phyloP scores from a whole-genome alignment of 768 basidiomycete genomes.

The Kwoniella botswanensis region DNA sequence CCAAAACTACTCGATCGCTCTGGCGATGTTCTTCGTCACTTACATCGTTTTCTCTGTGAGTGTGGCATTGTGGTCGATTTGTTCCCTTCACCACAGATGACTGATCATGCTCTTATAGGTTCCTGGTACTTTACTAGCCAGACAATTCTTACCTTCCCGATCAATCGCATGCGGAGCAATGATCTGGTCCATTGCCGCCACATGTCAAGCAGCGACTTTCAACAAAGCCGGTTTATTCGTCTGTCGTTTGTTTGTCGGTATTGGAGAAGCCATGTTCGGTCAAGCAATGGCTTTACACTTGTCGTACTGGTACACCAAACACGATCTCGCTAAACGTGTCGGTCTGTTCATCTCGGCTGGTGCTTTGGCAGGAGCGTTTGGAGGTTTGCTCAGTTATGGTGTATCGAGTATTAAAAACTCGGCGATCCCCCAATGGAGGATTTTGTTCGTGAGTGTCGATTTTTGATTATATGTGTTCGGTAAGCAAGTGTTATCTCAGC shows the following conservation, averaged over 20 bases:
- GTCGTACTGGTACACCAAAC: slow-evolving; percentile 56
- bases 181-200: slow-evolving; percentile 59
- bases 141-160: slow-evolving; percentile 54
- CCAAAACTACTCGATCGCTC: slow-evolving; percentile 56
- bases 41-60: slow-evolving; percentile 53
- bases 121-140: slow-evolving; percentile 60
- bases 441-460: slow-evolving; percentile 54
- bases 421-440: slow-evolving; percentile 48
- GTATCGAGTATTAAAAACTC: slow-evolving; percentile 44
- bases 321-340: slow-evolving; percentile 59
- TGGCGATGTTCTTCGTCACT: slow-evolving; percentile 57
- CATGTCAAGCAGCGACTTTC: slow-evolving; percentile 54
- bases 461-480: too few species aligned
- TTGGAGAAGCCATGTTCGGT: slow-evolving; percentile 57
- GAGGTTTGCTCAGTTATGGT: slow-evolving; percentile 54
- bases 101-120: slow-evolving; percentile 28
- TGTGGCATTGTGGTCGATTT: neutral
- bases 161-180: slow-evolving; percentile 58
- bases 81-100: too few species aligned
- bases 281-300: slow-evolving; percentile 56
- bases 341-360: slow-evolving; percentile 60
- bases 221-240: slow-evolving; percentile 57
- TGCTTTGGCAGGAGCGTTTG: slow-evolving; percentile 55
- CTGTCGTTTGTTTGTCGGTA: slow-evolving; percentile 57
- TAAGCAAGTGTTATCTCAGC: too few species aligned